phyloP scores from a whole-genome alignment of 2,329 filamentous ascomycete species.

The Aspergillus hortae region DNA sequence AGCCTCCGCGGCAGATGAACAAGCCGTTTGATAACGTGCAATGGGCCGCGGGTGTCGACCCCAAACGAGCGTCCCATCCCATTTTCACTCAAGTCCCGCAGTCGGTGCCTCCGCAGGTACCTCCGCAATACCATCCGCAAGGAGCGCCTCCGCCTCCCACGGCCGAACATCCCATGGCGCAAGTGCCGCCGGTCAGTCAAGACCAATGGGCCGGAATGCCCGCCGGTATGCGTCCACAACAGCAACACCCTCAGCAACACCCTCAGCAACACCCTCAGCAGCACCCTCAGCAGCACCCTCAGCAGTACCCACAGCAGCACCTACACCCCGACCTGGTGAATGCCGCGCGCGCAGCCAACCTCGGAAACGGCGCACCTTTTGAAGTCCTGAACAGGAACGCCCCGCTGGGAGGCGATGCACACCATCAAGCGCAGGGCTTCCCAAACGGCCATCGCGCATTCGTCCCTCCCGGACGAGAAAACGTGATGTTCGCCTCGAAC shows the following conservation, averaged over 20 bases:
- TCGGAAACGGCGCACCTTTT: background rate
- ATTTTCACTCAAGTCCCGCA: slow-evolving; percentile 10
- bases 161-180: slow-evolving; percentile 4
- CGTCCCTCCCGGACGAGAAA: background rate
- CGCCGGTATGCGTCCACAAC: background rate
- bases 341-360: background rate
- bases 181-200: slow-evolving; percentile 5
- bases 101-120: slow-evolving; percentile 6
- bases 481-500: background rate
- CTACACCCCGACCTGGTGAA: slow-evolving; percentile 2
- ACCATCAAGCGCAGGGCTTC: slow-evolving; percentile 3
- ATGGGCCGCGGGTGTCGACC: background rate
- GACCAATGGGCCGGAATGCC: slow-evolving; percentile 4
- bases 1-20: slow-evolving; percentile 5
- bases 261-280: background rate
- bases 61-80: background rate
- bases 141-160: slow-evolving; percentile 5
- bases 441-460: background rate
- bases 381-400: background rate
- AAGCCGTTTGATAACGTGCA: background rate
- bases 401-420: background rate
- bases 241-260: background rate
- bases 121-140: slow-evolving; percentile 10
- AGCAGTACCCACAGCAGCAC: background rate
- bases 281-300: background rate